These are phyloP conservation scores for Tylopilus vinaceipallidus DNA, from an alignment of 768 basidiomycete species.

Conservation along the genomic window DNA sequence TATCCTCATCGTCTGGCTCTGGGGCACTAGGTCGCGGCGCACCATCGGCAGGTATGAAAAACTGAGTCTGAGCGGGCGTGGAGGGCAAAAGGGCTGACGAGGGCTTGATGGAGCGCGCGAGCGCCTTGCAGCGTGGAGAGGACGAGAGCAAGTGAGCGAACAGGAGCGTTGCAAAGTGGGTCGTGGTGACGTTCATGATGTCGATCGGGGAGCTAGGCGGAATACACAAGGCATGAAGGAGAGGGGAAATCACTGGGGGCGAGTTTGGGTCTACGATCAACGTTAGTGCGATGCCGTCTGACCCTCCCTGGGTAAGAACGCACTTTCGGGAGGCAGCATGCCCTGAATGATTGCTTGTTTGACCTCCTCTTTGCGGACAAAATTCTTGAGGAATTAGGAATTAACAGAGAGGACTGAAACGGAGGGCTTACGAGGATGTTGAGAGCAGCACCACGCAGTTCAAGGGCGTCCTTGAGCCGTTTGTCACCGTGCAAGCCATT, in stretches of 20 bases:
- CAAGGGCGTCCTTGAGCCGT: slow-evolving; percentile 63
- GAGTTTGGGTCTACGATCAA: slow-evolving; percentile 27
- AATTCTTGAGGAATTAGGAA: slow-evolving; percentile 49
- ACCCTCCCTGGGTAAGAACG: neutral
- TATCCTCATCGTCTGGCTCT: slow-evolving; percentile 55
- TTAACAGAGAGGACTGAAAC: neutral
- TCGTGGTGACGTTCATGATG: slow-evolving; percentile 54
- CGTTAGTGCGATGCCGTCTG: neutral
- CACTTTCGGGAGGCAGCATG: slow-evolving; percentile 65
- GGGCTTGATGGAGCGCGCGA: slow-evolving; percentile 66
- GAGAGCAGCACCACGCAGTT: slow-evolving; percentile 74
- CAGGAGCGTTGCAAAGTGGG: slow-evolving; percentile 72
- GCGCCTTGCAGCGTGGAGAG: slow-evolving; percentile 59
- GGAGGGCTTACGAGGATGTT: slow-evolving; percentile 65
- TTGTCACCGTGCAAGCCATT: slow-evolving; percentile 60
- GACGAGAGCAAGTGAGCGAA: slow-evolving; percentile 77
- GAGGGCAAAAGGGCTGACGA: slow-evolving; percentile 34
- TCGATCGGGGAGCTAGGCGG: slow-evolving; percentile 63
- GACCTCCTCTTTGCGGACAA: slow-evolving; percentile 72
- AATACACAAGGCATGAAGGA: slow-evolving; percentile 65
- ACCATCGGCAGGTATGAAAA: slow-evolving; percentile 80
- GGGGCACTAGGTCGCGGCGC: slow-evolving; percentile 34
- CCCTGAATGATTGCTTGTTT: slow-evolving; percentile 65
- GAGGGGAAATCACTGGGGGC: slow-evolving; percentile 55
- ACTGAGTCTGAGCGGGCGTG: slow-evolving; percentile 38